These are phyloP conservation scores for Daucus carota DNA, from an alignment of 129 eudicot genomes.

Conservation along the genomic window DNA sequence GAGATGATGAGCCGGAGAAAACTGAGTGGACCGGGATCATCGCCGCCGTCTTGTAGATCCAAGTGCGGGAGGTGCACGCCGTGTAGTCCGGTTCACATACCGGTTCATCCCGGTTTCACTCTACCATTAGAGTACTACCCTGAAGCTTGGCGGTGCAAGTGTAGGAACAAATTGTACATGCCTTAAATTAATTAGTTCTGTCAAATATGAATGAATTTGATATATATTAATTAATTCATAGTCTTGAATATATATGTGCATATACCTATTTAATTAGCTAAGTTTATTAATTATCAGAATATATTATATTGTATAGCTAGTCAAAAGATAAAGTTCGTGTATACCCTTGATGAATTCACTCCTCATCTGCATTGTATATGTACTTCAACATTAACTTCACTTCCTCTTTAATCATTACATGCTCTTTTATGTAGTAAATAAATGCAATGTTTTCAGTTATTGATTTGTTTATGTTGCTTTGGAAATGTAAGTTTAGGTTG, in stretches of 20 bases:
- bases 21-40: constrained; percentile 50
- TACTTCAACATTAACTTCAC: background rate
- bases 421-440: background rate
- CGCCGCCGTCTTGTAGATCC: constrained; percentile 52
- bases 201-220: background rate
- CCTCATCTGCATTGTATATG: background rate
- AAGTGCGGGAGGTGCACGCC: constrained; percentile 49
- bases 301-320: background rate
- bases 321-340: background rate
- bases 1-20: constrained; percentile 22
- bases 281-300: background rate
- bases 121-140: constrained; percentile 55
- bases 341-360: background rate
- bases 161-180: constrained; percentile 44
- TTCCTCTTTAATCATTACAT: background rate
- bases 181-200: constrained; percentile 23
- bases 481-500: constrained; percentile 28
- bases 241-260: background rate
- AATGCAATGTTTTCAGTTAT: background rate
- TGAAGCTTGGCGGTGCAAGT: constrained; percentile 66
- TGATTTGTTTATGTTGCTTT: constrained; percentile 12
- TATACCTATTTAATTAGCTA: background rate
- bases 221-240: background rate
- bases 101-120: constrained; percentile 44
- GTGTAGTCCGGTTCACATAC: constrained; percentile 46